A percentile compares a stretch with the other conserved stretches of the same genome.
Conservation (phyloP, 2,329 filamentous ascomycete species). For the Aureobasidium subglaciale region DNA sequence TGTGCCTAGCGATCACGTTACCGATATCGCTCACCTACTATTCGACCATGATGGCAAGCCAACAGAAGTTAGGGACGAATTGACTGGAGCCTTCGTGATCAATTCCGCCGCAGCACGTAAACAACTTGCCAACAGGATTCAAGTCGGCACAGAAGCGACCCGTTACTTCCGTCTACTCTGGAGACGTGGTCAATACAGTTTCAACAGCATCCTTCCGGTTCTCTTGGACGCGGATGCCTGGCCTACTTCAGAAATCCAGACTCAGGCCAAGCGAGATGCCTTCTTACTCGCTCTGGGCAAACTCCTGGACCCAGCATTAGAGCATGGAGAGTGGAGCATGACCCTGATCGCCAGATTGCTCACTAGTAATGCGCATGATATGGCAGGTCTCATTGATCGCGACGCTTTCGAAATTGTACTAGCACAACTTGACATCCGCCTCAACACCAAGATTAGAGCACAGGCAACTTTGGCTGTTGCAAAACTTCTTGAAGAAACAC, state of each 20-base stretch:
- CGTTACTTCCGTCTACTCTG: slow-evolving; percentile 37
- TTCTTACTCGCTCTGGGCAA: slow-evolving; percentile 75
- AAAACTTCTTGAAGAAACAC: slow-evolving; percentile 72
- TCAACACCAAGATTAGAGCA: slow-evolving; percentile 64
- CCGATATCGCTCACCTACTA: slow-evolving; percentile 36
- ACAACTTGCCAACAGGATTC: slow-evolving; percentile 28
- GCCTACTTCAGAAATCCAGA: slow-evolving; percentile 38
- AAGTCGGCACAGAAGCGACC: slow-evolving; percentile 11
- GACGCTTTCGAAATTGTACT: slow-evolving; percentile 80
- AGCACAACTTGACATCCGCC: slow-evolving; percentile 77
- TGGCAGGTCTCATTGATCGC: slow-evolving; percentile 64
- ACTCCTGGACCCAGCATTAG: slow-evolving; percentile 83
- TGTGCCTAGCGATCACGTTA: slow-evolving; percentile 33
- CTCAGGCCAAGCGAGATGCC: slow-evolving; percentile 47
- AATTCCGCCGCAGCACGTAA: slow-evolving; percentile 31
- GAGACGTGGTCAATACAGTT: slow-evolving; percentile 39
- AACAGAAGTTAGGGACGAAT: slow-evolving; percentile 29
- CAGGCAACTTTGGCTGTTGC: slow-evolving; percentile 78
- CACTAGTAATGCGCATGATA: slow-evolving; percentile 42
- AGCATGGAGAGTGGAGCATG: slow-evolving; percentile 56
- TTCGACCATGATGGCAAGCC: slow-evolving; percentile 30
- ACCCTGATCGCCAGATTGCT: slow-evolving; percentile 54
- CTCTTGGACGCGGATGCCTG: slow-evolving; percentile 37
- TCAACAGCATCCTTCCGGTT: slow-evolving; percentile 37
- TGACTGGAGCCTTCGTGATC: slow-evolving; percentile 26